Base-by-base conservation (phyloP, 2,329 filamentous ascomycete genomes). In the Fusarium nematophilum region DNA sequence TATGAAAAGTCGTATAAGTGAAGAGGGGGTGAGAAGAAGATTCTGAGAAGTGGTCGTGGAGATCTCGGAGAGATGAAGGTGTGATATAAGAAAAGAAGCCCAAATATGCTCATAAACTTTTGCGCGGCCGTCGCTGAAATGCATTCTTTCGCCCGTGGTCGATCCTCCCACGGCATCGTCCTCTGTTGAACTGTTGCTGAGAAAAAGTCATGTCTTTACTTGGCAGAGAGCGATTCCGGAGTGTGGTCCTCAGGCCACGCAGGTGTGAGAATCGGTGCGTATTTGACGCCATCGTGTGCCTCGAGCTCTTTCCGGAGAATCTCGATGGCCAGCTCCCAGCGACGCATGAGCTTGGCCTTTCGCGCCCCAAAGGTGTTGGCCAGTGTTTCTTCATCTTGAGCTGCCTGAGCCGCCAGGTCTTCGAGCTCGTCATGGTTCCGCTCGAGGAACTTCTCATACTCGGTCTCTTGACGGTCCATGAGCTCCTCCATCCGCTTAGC, bases 401-500 rank as follows among this genome's bases (percentile, higher is more conserved):
- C 73, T 38, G 83, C 83, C 47, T 71, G 73, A 2, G 78, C 75
- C 5, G 80, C 80, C 14, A 86, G 70, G 31, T 76, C 74, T 29
- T 83, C 80, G 8, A 83, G 64, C 40, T 86, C 84, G 33, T 77
- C 76, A 11, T 74, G 73, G 45, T 80, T 79, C 58, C 79, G 80
- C 18, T 76, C 75, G 2, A 69, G 67, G n/a, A 86, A 70, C 39
- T 75, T 76, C 18, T 77, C 73, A 44, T 83, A 66, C 65, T 88
- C 86, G 2, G 70, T 70, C 55, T 83, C 80, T 62, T 89, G 86
- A 18, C 81, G 77, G 31, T 81, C 78, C 2, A 84, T 71, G 4
- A 88, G 76, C 57, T 86, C 82, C 65, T 88, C 85, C 77, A 88
- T 82, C 25, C 82, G 78, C 67, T 86, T 86, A 2, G 84, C 79